These are phyloP conservation scores for Kazachstania martiniae DNA, from an alignment of 805 yeast species.

Conservation along the genomic window DNA sequence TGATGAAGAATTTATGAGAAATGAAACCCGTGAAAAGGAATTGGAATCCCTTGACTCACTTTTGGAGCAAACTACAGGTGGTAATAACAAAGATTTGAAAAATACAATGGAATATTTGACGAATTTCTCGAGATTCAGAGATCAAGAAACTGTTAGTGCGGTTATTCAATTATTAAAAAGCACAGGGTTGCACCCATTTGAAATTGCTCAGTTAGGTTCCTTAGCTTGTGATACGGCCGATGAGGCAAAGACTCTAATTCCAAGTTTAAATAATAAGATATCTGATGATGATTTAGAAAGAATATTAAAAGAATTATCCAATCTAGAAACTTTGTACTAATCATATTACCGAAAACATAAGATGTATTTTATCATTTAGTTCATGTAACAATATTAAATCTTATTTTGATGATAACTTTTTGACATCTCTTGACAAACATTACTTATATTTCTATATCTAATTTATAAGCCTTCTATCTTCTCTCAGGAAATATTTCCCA, in stretches of 20 bases:
- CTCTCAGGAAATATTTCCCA: conserved; percentile 22
- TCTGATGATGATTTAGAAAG: conserved; percentile 81
- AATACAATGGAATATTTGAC: conserved; percentile 83
- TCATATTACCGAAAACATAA: no score
- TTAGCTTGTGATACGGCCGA: conserved; percentile 93
- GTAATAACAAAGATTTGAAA: conserved; percentile 78
- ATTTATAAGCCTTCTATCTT: conserved; percentile 3
- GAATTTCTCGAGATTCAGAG: conserved; percentile 81
- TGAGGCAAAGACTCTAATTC: conserved; percentile 90
- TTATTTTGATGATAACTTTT: no score
- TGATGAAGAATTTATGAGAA: conserved; percentile 30
- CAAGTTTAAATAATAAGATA: conserved; percentile 73
- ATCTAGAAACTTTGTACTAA: conserved; percentile 38
- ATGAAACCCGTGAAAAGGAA: conserved; percentile 38
- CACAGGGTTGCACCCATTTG: conserved; percentile 85
- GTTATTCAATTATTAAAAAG: conserved; percentile 76
- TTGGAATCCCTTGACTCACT: conserved; percentile 24
- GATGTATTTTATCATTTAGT: no score
- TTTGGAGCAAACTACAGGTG: conserved; percentile 37
- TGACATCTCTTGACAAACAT: not conserved
- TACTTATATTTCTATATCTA: not conserved
- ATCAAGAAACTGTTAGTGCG: conserved; percentile 84
- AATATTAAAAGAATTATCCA: conserved; percentile 76
- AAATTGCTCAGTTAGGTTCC: conserved; percentile 80
- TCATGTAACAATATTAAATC: no score